phyloP scores from a whole-genome alignment of 441 rosid genomes.

The Biscutella auriculata region DNA sequence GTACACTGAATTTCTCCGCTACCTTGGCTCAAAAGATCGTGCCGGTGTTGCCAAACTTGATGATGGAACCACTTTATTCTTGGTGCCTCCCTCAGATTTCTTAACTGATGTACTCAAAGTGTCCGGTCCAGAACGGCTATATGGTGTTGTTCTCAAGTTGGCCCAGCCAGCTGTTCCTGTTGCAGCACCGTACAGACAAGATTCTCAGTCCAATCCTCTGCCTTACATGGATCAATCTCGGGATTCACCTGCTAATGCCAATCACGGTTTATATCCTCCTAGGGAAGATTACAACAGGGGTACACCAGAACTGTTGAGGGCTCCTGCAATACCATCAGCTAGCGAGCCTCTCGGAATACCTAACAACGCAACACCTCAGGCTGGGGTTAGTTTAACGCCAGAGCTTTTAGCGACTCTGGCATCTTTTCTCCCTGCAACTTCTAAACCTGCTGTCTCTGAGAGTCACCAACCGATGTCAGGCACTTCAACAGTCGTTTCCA shows the following conservation, averaged over 20 bases:
- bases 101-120: conserved; percentile 70
- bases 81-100: conserved; percentile 96
- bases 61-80: conserved; percentile 82
- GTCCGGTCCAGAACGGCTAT: conserved; percentile 76
- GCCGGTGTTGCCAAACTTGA: conserved; percentile 97
- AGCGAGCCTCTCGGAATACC: conserved; percentile 26
- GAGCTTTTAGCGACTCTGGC: conserved; percentile 77
- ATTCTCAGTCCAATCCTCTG: conserved; percentile 29
- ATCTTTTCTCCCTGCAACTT: conserved; percentile 53
- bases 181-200: conserved; percentile 25
- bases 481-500: conserved; percentile 26
- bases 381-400: conserved; percentile 62
- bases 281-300: conserved; percentile 41
- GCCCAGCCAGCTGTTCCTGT: conserved; percentile 40
- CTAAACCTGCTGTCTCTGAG: conserved; percentile 33
- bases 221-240: conserved; percentile 30
- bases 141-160: conserved; percentile 88
- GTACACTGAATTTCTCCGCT: conserved; percentile 88
- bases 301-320: conserved; percentile 39
- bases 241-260: conserved; percentile 36
- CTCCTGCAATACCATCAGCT: conserved; percentile 29
- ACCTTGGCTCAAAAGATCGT: conserved; percentile 84
- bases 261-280: conserved; percentile 28
- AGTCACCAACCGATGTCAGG: conserved; percentile 33
- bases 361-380: conserved; percentile 33